A percentile compares a stretch with the other conserved stretches of the same genome.
These are phyloP conservation scores for Obba rivulosa DNA, from an alignment of 768 basidiomycete genomes.

Conservation along the genomic window DNA sequence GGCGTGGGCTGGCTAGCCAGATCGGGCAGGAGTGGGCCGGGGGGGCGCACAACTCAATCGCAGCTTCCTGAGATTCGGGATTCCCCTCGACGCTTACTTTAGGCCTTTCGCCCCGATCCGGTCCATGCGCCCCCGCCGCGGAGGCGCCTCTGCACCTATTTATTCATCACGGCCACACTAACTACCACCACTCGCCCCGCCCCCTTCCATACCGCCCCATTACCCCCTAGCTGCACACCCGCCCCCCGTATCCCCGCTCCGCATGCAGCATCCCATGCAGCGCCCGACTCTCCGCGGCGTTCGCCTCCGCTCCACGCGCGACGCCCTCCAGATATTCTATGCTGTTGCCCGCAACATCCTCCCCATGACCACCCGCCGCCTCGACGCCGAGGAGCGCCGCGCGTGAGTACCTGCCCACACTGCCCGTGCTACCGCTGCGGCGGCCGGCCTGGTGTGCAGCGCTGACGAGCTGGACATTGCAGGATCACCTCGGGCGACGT, in stretches of 20 bases:
- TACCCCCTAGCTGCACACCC: not conserved
- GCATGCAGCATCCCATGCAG: conserved; percentile 44
- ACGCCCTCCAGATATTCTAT: conserved; percentile 78
- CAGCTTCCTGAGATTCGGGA: conserved; percentile 25
- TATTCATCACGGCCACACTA: too few species aligned
- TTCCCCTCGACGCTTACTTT: conserved; percentile 16
- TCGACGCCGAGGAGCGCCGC: conserved; percentile 74
- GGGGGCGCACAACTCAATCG: conserved; percentile 41
- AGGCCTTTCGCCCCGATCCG: conserved; percentile 6
- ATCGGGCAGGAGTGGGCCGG: conserved; percentile 10
- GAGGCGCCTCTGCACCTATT: not conserved
- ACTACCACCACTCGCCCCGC: too few species aligned
- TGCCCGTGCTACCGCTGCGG: not conserved
- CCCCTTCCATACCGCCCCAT: not conserved
- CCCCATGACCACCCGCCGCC: conserved; percentile 73
- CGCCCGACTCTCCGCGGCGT: conserved; percentile 70
- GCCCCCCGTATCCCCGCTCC: conserved; percentile 1
- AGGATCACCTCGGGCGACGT: conserved; percentile 68
- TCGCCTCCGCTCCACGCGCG: conserved; percentile 71
- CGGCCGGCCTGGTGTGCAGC: conserved; percentile 28
- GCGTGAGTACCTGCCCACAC: conserved; percentile 12
- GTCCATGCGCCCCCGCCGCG: not conserved
- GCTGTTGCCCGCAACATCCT: conserved; percentile 64
- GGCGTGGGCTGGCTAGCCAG: too few species aligned
- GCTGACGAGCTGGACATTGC: conserved; percentile 17